Evolutionary conservation across 345 rosid species (phyloP), one percentile per base, ranked within the genome.

Genomic region (Iberis pinnata): DNA sequence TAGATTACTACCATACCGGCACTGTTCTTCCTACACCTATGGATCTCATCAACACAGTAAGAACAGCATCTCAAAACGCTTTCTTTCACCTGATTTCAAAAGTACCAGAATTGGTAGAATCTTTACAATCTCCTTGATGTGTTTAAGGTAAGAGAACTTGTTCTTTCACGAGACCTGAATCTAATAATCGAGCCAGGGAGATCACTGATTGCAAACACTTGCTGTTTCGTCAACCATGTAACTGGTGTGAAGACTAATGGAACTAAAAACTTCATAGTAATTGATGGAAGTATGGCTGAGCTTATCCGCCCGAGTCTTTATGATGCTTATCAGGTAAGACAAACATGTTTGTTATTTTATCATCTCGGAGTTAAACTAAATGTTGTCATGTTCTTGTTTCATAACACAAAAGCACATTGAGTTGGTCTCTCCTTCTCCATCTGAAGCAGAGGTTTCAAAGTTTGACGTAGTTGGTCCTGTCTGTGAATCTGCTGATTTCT

Each of bases 251-350:
- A 93, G 70, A 86, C 92, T 0, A 93, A 93, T 53, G 97, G 99
- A 53, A 80, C 99, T 18, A 93, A 88, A 68, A 86, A 83, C 59
- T 83, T 93, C 56, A 63, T 93, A 20, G 97, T 93, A 43, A 81
- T 88, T 38, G 97, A 93, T 74, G 97, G 99, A 42, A 93, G 99
- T 76, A 92, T 88, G 95, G 88, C 95, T 43, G 97, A 93, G 64
- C 94, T 88, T 22, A 93, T 93, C 68, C 97, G 97, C 40, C 99
- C 95, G 6, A 92, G 97, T 76, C 97, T 92, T 19, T 92, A 92
- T 58, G 97, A 67, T 68, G 97, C 99, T 25, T 92, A 92, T 67
- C 97, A 92, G 72, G 99, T 92, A 65, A 72, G 67, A 73, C n/a
- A n/a, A n/a, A n/a, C n/a, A n/a, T n/a, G n/a, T n/a, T n/a, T n/a